A percentile compares a stretch with the other conserved stretches of the same genome.
phyloP scores from a whole-genome alignment of 2,329 filamentous ascomycete species.

The Penicillium sp. region DNA sequence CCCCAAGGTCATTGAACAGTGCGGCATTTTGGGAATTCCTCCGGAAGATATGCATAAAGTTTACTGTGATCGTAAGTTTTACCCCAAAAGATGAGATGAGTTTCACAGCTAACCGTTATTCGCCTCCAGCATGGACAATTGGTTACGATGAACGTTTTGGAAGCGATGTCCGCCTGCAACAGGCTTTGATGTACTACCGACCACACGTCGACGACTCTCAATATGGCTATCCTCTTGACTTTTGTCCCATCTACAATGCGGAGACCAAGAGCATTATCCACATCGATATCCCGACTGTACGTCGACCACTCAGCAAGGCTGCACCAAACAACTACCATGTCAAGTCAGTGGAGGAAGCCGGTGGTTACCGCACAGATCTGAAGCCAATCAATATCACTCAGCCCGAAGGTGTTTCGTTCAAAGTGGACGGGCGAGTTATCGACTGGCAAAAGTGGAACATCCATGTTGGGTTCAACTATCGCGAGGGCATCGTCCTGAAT shows the following conservation, averaged over 20 bases:
- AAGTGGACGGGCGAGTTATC: constrained; percentile 66
- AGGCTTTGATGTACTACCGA: constrained; percentile 93
- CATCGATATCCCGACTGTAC: constrained; percentile 76
- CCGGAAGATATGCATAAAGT: constrained; percentile 88
- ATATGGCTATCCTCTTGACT: constrained; percentile 88
- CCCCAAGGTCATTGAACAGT: constrained; percentile 86
- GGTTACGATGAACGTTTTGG: constrained; percentile 90
- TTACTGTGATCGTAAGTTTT: constrained; percentile 73
- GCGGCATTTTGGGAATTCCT: constrained; percentile 74
- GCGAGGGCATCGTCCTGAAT: constrained; percentile 84
- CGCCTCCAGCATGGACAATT: constrained; percentile 72
- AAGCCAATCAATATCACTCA: constrained; percentile 88
- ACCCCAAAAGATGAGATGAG: neutral
- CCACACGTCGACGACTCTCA: constrained; percentile 81
- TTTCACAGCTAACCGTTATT: neutral
- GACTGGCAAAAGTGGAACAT: constrained; percentile 93
- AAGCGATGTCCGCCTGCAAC: constrained; percentile 72
- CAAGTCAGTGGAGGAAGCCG: constrained; percentile 60
- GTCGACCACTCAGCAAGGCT: constrained; percentile 69
- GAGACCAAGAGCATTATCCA: constrained; percentile 73
- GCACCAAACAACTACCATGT: constrained; percentile 76
- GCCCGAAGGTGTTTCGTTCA: constrained; percentile 84
- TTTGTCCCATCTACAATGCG: constrained; percentile 86
- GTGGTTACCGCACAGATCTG: constrained; percentile 72
- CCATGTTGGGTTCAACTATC: constrained; percentile 92